These are phyloP conservation scores for California macrophylla DNA, from an alignment of 441 rosid genomes.

Conservation along the genomic window DNA sequence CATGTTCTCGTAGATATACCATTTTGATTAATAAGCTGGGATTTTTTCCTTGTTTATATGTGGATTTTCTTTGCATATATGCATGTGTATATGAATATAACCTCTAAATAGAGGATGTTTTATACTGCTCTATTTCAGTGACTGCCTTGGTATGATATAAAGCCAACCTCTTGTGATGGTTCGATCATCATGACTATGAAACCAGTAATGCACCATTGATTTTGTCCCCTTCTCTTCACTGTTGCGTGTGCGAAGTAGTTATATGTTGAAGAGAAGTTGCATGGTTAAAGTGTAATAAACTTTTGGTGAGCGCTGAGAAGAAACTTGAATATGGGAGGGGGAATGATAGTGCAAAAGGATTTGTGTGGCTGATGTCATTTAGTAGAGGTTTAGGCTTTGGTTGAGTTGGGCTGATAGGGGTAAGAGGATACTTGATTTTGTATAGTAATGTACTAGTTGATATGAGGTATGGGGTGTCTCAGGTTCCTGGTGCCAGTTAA, in stretches of 20 bases:
- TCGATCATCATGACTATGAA: neutral
- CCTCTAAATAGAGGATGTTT: neutral
- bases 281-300: neutral
- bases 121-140: neutral
- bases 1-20: neutral
- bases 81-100: neutral
- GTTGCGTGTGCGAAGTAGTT: neutral
- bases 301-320: neutral
- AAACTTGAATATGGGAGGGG: neutral
- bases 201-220: neutral
- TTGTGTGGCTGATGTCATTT: neutral
- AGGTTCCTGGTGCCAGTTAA: neutral
- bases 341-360: neutral
- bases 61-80: neutral
- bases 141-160: neutral
- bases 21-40: neutral
- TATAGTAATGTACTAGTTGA: neutral
- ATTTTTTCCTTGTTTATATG: neutral
- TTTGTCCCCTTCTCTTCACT: neutral
- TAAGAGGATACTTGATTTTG: neutral
- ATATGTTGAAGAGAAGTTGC: neutral
- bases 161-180: neutral
- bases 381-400: neutral
- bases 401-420: neutral
- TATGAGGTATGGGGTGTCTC: no score